These are phyloP conservation scores for Leccinum barrowsii DNA, from an alignment of 768 basidiomycete species.

Conservation along the genomic window DNA sequence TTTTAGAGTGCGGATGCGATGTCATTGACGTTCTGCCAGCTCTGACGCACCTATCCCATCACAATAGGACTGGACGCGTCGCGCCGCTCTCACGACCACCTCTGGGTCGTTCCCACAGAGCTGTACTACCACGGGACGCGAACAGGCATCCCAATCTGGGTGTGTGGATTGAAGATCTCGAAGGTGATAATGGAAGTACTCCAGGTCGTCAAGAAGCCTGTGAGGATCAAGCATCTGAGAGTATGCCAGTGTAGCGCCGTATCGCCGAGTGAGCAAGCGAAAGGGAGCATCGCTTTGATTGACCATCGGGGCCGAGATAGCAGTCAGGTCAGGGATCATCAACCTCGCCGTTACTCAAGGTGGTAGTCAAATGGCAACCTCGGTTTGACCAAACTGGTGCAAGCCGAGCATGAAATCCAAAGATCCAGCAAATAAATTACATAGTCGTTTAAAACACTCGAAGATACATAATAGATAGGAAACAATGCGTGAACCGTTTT, in stretches of 20 bases:
- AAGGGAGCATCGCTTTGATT: conserved; percentile 80
- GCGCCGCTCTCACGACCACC: conserved; percentile 54
- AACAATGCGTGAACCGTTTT: conserved; percentile 1
- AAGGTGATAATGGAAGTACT: conserved; percentile 62
- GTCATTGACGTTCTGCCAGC: neutral
- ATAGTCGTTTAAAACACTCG: conserved; percentile 6
- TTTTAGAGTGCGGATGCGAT: neutral
- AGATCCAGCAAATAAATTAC: conserved; percentile 14
- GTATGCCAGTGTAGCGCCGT: conserved; percentile 67
- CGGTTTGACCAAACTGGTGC: neutral
- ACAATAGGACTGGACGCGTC: conserved; percentile 55
- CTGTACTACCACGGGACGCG: conserved; percentile 63
- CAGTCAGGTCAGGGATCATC: conserved; percentile 29
- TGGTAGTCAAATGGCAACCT: neutral
- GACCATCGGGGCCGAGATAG: conserved; percentile 72
- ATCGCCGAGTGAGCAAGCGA: conserved; percentile 52
- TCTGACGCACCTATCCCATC: conserved; percentile 61
- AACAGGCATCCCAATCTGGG: conserved; percentile 16
- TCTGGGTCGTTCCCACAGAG: conserved; percentile 72
- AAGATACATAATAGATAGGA: conserved; percentile 16
- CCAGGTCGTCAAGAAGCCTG: conserved; percentile 55
- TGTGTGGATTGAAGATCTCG: conserved; percentile 44
- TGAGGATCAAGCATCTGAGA: conserved; percentile 76
- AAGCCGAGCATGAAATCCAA: neutral
- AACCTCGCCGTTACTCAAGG: neutral